Conservation (phyloP, 2,329 filamentous ascomycete genomes). For the Aspergillus viridinutans region DNA sequence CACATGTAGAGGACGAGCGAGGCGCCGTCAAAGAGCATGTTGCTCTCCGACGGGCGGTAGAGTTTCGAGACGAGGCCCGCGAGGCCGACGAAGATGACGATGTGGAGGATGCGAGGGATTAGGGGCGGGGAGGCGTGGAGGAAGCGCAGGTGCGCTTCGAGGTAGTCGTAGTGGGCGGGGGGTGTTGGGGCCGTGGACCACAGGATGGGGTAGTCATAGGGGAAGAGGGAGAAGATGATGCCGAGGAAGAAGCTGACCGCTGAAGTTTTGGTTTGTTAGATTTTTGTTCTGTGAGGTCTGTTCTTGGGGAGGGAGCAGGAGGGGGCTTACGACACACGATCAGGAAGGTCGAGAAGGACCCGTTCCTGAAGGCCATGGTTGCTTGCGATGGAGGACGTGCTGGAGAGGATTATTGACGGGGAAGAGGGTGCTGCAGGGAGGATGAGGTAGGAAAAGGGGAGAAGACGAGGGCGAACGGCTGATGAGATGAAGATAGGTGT, state of each 20-base stretch:
- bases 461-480: conserved; percentile 5
- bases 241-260: conserved; percentile 96
- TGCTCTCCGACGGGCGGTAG: conserved; percentile 87
- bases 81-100: conserved; percentile 83
- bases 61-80: conserved; percentile 90
- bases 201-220: conserved; percentile 64
- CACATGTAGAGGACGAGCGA: conserved; percentile 72
- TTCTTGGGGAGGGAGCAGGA: no score
- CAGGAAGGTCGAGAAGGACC: conserved; percentile 91
- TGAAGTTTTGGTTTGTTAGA: conserved; percentile 32
- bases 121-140: conserved; percentile 87
- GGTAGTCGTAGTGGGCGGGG: conserved; percentile 69
- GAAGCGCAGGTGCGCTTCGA: conserved; percentile 87
- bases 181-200: conserved; percentile 42
- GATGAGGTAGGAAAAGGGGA: conserved; percentile 9
- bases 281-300: no score
- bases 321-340: conserved; percentile 75
- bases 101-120: conserved; percentile 89
- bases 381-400: background rate
- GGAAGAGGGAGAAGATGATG: conserved; percentile 92
- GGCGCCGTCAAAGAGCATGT: conserved; percentile 87
- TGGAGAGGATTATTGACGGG: background rate
- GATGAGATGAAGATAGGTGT: background rate
- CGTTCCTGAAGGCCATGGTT: conserved; percentile 37
- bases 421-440: background rate